Evolutionary conservation across 1,139 yeast genomes (phyloP).

Genomic region (Suhomyces kunorum): DNA sequence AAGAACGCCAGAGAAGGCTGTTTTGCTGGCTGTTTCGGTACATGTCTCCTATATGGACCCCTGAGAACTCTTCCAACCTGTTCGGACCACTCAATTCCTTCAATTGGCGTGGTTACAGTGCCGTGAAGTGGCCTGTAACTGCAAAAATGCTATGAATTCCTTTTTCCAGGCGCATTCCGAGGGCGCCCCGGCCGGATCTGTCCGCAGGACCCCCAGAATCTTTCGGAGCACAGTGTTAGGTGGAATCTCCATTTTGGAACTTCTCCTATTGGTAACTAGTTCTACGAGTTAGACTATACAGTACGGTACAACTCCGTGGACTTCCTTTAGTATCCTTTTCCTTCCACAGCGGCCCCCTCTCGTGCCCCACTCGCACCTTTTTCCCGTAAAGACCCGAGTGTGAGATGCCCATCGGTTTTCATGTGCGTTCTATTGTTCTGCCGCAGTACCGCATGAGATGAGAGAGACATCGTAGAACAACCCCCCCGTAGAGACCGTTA

Average conservation of each 20-base stretch:
- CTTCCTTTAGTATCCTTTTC: background rate
- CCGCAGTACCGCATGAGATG: too few relatives aligned
- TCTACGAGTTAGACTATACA: too few relatives aligned
- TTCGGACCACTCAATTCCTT: conserved; percentile 1
- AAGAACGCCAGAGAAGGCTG: too few relatives aligned
- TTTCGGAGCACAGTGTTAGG: background rate
- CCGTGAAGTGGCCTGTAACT: background rate
- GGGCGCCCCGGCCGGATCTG: background rate
- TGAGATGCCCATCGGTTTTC: background rate
- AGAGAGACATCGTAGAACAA: too few relatives aligned
- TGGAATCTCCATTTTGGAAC: too few relatives aligned
- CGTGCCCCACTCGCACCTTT: conserved; percentile 4
- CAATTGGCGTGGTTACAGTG: background rate
- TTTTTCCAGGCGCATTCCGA: conserved; percentile 5
- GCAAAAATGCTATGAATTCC: background rate
- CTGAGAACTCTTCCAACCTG: too few relatives aligned
- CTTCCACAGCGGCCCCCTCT: background rate
- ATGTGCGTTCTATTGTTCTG: too few relatives aligned
- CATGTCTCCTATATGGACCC: too few relatives aligned
- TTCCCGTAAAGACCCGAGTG: background rate
- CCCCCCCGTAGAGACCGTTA: too few relatives aligned
- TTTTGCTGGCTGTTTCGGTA: too few relatives aligned
- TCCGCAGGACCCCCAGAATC: background rate
- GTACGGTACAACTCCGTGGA: background rate
- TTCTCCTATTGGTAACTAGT: too few relatives aligned